Evolutionary conservation across 352 stramenopile genomes (phyloP), one percentile per base, ranked within the genome.

Genomic region (Phytophthora cactorum): DNA sequence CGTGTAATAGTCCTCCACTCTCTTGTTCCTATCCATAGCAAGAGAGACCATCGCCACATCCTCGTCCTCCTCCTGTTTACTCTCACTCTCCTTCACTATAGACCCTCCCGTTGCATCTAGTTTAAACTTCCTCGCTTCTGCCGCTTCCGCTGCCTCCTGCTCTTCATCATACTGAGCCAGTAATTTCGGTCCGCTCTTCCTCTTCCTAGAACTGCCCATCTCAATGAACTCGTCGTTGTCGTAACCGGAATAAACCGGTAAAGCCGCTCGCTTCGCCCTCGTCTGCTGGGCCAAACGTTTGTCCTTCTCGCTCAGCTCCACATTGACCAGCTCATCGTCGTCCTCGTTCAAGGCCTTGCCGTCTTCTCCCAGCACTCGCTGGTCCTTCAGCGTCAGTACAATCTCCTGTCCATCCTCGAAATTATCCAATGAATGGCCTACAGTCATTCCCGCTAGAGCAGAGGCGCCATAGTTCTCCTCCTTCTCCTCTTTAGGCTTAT

Each of bases 141-240:
- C 70, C 0, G 59, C 68, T 8, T 75, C 70, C 39, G 55, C 60
- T 15, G 72, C 70, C 28, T 96, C 86, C 17, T 88, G 73, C 1
- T 97, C 89, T 63, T 97, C 86, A 53, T 98, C 91, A 65, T 98
- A 98, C n/a, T 98, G 92, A 0, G 84, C 77, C 39, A 98, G 52
- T 28, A 98, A 53, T 27, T 81, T 83, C 0, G 39, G 56, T 11
- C 73, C 70, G 17, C 44, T 72, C 49, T 81, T 84, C 44, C 71
- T 73, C 60, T 83, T 82, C 8, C 59, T 38, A 15, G 55, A 41
- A 22, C 66, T 68, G n/a, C 84, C 78, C 61, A 93, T 77, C 58
- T 93, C 81, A 63, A 98, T 83, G 74, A 99, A 99, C 76, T 99
- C 97, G 62, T 99, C 96, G 75, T 99, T 96, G 73, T 99, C 97